A percentile compares a stretch with the other conserved stretches of the same genome.
Conservation (phyloP, 2,329 filamentous ascomycete genomes). For the Chrysosphaeria jannelii region DNA sequence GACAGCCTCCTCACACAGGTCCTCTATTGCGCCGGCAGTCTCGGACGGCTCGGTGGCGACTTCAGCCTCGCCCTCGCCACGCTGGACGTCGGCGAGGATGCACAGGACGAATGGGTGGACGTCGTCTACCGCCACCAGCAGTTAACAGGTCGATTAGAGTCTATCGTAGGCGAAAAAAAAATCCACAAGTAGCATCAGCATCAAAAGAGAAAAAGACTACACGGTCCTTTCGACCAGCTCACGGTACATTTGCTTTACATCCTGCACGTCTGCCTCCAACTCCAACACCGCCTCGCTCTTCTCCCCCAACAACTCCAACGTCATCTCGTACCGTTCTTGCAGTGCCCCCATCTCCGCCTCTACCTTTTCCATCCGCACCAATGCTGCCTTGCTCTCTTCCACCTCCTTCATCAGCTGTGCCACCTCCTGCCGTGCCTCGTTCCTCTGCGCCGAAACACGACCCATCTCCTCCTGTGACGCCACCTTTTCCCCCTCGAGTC, state of each 20-base stretch:
- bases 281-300: constrained; percentile 91
- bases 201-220: no score
- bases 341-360: constrained; percentile 36
- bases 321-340: constrained; percentile 59
- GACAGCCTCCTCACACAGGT: constrained; percentile 83
- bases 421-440: constrained; percentile 80
- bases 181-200: no score
- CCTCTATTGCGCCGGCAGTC: constrained; percentile 69
- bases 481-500: constrained; percentile 76
- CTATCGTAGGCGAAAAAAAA: constrained; percentile 26
- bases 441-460: constrained; percentile 54
- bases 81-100: constrained; percentile 14
- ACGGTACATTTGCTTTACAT: constrained; percentile 88
- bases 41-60: constrained; percentile 71
- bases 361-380: constrained; percentile 28
- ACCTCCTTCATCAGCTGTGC: constrained; percentile 67
- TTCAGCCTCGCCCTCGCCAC: constrained; percentile 68
- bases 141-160: constrained; percentile 50
- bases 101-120: constrained; percentile 51
- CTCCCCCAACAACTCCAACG: constrained; percentile 81
- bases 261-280: constrained; percentile 58
- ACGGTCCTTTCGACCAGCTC: constrained; percentile 70
- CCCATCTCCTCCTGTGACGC: constrained; percentile 63
- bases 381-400: constrained; percentile 33
- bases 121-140: constrained; percentile 68